Conservation (phyloP, 75 land plant genomes). For the Azolla pinnata region DNA sequence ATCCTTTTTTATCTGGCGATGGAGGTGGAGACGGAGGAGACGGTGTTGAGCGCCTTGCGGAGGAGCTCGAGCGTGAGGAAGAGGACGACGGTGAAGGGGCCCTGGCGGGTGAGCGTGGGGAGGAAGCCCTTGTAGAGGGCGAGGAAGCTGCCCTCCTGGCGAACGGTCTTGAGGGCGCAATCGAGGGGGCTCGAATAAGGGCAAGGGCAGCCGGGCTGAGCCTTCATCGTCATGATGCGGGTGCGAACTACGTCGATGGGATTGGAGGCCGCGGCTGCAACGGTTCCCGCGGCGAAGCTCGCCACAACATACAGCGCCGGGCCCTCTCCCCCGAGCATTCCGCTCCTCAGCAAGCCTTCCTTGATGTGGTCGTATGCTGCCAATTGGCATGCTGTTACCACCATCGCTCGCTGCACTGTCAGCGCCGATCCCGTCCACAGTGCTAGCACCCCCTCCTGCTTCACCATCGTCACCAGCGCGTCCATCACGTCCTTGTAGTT, state of each 20-base stretch:
- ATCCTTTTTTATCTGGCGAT: too few species aligned
- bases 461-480: conserved; percentile 22
- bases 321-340: conserved; percentile 13
- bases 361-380: conserved; percentile 22
- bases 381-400: conserved; percentile 28
- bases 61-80: conserved; percentile 27
- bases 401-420: conserved; percentile 25
- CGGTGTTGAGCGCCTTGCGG: background rate
- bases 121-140: conserved; percentile 32
- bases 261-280: conserved; percentile 25
- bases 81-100: conserved; percentile 25
- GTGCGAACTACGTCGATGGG: conserved; percentile 31
- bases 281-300: conserved; percentile 22
- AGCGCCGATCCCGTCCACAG: conserved; percentile 18
- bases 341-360: conserved; percentile 5
- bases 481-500: conserved; percentile 26
- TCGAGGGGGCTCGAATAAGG: conserved; percentile 19
- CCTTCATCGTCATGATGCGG: conserved; percentile 18
- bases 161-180: conserved; percentile 24
- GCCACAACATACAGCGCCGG: conserved; percentile 13
- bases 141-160: conserved; percentile 15
- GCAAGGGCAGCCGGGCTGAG: conserved; percentile 7
- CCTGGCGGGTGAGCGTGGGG: conserved; percentile 26
- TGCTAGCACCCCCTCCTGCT: conserved; percentile 15
- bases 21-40: too few species aligned